Conservation (phyloP, 257 asterid species). For the Solanum dulcamara region DNA sequence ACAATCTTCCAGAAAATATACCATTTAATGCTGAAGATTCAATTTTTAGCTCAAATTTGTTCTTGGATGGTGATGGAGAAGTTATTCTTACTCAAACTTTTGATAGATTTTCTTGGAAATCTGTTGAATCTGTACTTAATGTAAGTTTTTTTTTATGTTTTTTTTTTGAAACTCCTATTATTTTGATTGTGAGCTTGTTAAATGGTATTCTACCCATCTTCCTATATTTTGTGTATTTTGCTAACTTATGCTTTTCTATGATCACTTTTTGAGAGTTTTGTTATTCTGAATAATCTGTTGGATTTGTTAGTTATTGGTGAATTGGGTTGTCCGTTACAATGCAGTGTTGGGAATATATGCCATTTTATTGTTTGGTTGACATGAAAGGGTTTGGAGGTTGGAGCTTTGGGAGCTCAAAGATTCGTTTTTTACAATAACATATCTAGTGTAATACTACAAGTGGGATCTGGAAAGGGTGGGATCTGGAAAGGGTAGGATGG, state of each 20-base stretch:
- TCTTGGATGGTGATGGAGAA: constrained; percentile 60
- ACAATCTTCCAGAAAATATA: constrained; percentile 24
- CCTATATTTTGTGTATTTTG: background rate
- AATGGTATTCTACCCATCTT: background rate
- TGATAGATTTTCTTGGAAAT: constrained; percentile 60
- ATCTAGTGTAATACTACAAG: background rate
- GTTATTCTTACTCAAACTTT: constrained; percentile 49
- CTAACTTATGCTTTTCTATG: background rate
- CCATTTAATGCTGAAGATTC: constrained; percentile 21
- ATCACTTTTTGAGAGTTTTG: background rate
- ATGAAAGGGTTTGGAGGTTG: background rate
- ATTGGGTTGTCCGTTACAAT: background rate
- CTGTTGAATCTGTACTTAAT: constrained; percentile 25
- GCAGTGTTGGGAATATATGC: background rate
- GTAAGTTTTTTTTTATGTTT: constrained; percentile 26
- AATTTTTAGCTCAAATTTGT: constrained; percentile 37
- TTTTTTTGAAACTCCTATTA: background rate
- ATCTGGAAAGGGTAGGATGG: too few relatives aligned
- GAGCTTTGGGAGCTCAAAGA: background rate
- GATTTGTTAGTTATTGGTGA: background rate
- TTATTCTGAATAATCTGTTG: background rate
- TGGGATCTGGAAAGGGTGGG: background rate
- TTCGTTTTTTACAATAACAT: background rate
- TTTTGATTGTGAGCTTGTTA: background rate
- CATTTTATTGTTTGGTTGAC: background rate